Conservation (phyloP, 176 grass and related monocot genomes). For the Tuctoria greenei region DNA sequence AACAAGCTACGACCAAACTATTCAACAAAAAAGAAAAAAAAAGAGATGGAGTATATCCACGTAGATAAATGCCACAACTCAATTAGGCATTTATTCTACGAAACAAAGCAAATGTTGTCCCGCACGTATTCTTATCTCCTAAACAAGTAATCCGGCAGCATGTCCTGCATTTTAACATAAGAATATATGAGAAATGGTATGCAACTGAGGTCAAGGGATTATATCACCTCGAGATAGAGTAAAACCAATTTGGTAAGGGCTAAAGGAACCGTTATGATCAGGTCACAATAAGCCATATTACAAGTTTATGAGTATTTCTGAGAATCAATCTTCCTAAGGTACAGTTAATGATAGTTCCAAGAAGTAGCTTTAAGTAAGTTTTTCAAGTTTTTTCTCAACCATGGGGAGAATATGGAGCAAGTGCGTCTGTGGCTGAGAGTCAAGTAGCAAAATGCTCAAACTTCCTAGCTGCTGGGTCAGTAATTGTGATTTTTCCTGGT, state of each 20-base stretch:
- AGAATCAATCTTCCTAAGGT: too few species aligned
- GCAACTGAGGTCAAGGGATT: neutral
- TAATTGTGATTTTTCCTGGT: neutral
- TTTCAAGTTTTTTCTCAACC: neutral
- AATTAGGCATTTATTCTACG: slow-evolving; percentile 15
- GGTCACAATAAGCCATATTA: neutral
- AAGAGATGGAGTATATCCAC: neutral
- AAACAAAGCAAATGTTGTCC: slow-evolving; percentile 20
- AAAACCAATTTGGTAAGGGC: neutral
- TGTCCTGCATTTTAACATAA: slow-evolving; percentile 32
- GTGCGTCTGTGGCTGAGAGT: neutral
- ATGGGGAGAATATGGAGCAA: slow-evolving; percentile 22
- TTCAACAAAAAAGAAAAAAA: slow-evolving; percentile 10
- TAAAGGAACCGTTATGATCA: neutral
- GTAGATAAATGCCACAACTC: slow-evolving; percentile 13
- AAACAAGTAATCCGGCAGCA: neutral
- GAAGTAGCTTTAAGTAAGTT: neutral
- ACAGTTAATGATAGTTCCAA: too few species aligned
- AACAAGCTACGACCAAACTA: neutral
- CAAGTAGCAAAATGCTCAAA: slow-evolving; percentile 21
- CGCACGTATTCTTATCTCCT: slow-evolving; percentile 8
- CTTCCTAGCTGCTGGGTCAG: neutral
- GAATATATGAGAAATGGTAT: slow-evolving; percentile 15
- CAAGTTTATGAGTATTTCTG: neutral
- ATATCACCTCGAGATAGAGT: neutral